A percentile compares a stretch with the other conserved stretches of the same genome.
phyloP scores from a whole-genome alignment of 2,329 filamentous ascomycete genomes.

The Colletotrichum liriopes region DNA sequence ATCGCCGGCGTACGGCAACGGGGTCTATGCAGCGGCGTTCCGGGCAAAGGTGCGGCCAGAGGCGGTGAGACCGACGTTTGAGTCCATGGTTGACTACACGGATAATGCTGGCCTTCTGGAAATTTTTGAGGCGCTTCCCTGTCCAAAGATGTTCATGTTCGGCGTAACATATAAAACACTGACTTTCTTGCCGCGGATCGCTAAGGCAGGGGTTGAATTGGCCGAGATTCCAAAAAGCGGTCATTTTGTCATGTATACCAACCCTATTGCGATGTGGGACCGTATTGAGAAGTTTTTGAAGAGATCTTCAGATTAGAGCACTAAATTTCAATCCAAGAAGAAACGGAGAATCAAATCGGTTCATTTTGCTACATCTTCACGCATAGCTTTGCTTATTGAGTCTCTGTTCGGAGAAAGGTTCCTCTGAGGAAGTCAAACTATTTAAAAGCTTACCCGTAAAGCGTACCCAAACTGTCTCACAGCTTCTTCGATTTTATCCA shows the following conservation, averaged over 20 bases:
- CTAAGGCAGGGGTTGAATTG: constrained; percentile 43
- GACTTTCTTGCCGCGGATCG: constrained; percentile 40
- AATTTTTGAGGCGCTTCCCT: constrained; percentile 41
- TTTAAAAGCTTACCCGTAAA: too few relatives aligned
- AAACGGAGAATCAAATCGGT: too few relatives aligned
- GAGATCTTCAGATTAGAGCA: background rate
- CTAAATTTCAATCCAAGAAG: background rate
- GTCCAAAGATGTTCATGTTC: constrained; percentile 45
- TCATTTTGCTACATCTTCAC: too few relatives aligned
- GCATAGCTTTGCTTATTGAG: too few relatives aligned
- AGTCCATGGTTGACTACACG: constrained; percentile 47
- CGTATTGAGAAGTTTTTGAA: constrained; percentile 10
- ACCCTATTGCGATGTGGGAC: constrained; percentile 41
- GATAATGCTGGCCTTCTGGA: constrained; percentile 44
- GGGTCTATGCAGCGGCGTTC: constrained; percentile 43
- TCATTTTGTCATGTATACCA: constrained; percentile 50
- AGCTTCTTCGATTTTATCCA: too few relatives aligned
- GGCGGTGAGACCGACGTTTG: constrained; percentile 46
- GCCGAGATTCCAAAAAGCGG: constrained; percentile 45
- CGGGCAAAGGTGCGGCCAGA: constrained; percentile 40
- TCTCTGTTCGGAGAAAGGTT: too few relatives aligned
- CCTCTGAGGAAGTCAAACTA: too few relatives aligned
- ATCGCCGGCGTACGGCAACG: constrained; percentile 35
- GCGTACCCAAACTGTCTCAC: too few relatives aligned
- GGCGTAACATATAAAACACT: constrained; percentile 41